Evolutionary conservation across 2,329 filamentous ascomycete species (phyloP), one percentile per base, ranked within the genome.

Genomic region (Fusarium goolgardi): DNA sequence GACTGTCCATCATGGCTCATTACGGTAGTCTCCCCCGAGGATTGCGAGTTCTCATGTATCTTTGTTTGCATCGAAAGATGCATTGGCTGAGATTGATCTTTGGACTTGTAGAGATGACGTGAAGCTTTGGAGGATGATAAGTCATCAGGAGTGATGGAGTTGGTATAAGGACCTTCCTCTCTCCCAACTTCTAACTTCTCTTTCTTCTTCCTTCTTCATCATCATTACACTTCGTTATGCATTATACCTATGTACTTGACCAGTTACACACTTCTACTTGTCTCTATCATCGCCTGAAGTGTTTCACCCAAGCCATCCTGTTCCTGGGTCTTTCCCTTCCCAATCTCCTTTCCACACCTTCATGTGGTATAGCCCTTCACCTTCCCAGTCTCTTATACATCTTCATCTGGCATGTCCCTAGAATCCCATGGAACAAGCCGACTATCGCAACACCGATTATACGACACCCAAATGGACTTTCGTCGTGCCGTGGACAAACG

Each of bases 81-180:
- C 4, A 20, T 45, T 0, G 1, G 0, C 10, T 16, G 5, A 12
- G 15, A 34, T 6, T n/a, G 11, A 5, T 1, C 5, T 27, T 39
- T 31, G n/a, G n/a, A 29, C 25, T 29, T 29, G 10, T 9, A 0
- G 2, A 21, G 15, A 15, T 34, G 39, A 40, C 5, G 16, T 23
- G 21, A 43, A 7, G 40, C 3, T 23, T 25, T 12, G 5, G 5
- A n/a, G 1, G 23, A n/a, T 23, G 47, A 43, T 27, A 11, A 27
- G 40, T 43, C 40, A 43, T 43, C 40, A 18, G 11, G 55, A 23
- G 25, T 6, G 27, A n/a, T 10, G 10, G 3, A 6, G 40, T 16
- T 6, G 27, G 46, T 37, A 62, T 47, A 60, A 62, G 31, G 29
- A 37, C n/a, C 23, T 35, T 13, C 25, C 3, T 31, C 20, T 41